Percentiles rank a stretch among this genome's conserved stretches.
These are phyloP conservation scores for Agaricales sp. DNA, from an alignment of 1,284 basidiomycete genomes.

Conservation along the genomic window DNA sequence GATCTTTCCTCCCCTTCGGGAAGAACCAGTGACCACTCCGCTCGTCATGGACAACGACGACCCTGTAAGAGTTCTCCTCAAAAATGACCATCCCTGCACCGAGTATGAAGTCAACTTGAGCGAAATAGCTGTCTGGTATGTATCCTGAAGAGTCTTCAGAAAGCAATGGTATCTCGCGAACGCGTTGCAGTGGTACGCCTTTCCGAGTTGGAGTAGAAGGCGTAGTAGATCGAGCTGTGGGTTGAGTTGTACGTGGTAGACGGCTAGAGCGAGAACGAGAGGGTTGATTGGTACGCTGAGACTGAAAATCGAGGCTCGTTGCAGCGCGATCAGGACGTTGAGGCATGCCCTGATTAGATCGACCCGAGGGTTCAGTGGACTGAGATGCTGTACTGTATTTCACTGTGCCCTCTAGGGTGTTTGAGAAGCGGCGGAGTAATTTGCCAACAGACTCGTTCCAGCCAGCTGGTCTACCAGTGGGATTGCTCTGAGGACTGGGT, in stretches of 20 bases:
- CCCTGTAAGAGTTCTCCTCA: constrained; percentile 29
- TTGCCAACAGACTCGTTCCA: not conserved
- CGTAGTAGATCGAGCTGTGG: not conserved
- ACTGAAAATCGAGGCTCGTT: no score
- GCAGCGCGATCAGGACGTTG: no score
- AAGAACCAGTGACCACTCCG: constrained; percentile 36
- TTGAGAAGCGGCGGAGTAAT: constrained; percentile 10
- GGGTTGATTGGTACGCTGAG: not conserved
- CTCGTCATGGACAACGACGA: constrained; percentile 34
- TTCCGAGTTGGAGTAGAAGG: no score
- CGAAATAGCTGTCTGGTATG: constrained; percentile 33
- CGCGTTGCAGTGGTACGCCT: no score
- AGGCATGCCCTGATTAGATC: no score
- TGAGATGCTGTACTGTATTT: no score
- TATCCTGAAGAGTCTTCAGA: not conserved
- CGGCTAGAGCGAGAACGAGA: not conserved
- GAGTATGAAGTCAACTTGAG: constrained; percentile 38
- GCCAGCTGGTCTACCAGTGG: not conserved
- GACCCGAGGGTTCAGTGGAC: no score
- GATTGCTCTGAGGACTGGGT: no score
- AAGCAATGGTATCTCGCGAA: not conserved
- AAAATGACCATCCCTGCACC: constrained; percentile 54
- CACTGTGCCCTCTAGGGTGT: constrained; percentile 14
- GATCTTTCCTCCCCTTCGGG: constrained; percentile 53
- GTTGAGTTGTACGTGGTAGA: not conserved